Conservation (phyloP, 306 rosid genomes). For the Lathyrus aphaca region DNA sequence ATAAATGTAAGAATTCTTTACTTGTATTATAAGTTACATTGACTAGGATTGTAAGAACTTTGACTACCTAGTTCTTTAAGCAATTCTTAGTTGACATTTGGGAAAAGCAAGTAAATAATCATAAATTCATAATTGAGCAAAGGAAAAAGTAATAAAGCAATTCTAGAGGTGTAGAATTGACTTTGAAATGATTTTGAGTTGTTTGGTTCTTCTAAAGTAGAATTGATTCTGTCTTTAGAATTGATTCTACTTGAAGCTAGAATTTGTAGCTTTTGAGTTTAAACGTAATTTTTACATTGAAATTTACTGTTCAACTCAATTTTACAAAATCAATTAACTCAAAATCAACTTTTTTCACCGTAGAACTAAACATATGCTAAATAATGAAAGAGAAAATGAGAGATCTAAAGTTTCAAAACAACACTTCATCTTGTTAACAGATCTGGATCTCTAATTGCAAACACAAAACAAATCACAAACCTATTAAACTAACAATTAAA, state of each 20-base stretch:
- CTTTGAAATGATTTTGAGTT: too few species aligned
- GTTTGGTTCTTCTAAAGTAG: too few species aligned
- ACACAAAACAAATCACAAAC: constrained; percentile 4
- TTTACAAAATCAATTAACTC: too few species aligned
- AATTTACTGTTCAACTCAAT: too few species aligned
- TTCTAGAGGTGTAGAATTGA: too few species aligned
- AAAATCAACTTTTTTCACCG: too few species aligned
- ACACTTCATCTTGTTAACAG: constrained; percentile 17
- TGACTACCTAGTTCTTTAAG: not conserved
- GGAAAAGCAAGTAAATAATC: not conserved
- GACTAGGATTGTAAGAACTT: constrained; percentile 20
- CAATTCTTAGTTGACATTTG: not conserved
- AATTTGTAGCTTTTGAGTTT: too few species aligned
- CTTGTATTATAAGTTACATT: constrained; percentile 26
- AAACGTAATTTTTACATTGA: too few species aligned
- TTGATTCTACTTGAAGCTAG: too few species aligned
- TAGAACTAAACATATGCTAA: not conserved
- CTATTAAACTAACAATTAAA: not conserved
- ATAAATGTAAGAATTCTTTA: not conserved
- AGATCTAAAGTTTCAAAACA: constrained; percentile 21
- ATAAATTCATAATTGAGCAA: constrained; percentile 6
- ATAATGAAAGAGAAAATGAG: constrained; percentile 6
- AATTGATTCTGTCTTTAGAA: too few species aligned
- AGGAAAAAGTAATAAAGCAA: not conserved
- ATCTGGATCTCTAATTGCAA: constrained; percentile 33